A percentile compares a stretch with the other conserved stretches of the same genome.
phyloP scores from a whole-genome alignment of 23 red algal genomes.

The Pyropia yezoensis region DNA sequence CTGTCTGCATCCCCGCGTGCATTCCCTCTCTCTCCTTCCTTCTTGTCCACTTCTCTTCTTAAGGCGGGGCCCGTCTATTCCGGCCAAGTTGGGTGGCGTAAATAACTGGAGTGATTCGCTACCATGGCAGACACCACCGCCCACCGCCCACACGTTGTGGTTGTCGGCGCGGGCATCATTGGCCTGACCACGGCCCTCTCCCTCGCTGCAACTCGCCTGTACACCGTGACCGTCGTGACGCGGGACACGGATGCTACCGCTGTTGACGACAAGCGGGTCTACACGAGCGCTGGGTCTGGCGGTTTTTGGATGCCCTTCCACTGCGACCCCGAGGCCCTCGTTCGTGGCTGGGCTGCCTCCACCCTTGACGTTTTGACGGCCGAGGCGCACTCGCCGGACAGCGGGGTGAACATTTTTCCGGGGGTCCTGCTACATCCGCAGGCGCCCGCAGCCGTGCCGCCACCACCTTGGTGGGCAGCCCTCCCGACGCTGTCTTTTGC shows the following conservation, averaged over 20 bases:
- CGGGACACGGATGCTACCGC: slow-evolving; percentile 22
- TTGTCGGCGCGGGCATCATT: slow-evolving; percentile 57
- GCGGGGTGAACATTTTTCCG: background rate
- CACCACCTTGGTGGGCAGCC: too few relatives aligned
- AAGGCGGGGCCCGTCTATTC: too few relatives aligned
- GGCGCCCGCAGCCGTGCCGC: too few relatives aligned
- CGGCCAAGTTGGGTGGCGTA: too few relatives aligned
- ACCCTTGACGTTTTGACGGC: slow-evolving; percentile 19
- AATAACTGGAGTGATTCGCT: too few relatives aligned
- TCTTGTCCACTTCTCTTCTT: too few relatives aligned
- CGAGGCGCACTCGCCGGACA: background rate
- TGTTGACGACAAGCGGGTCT: slow-evolving; percentile 16
- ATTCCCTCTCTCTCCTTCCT: too few relatives aligned
- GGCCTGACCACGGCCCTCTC: slow-evolving; percentile 55
- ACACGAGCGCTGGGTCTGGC: slow-evolving; percentile 53
- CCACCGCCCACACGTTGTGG: slow-evolving; percentile 10
- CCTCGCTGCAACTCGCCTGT: background rate
- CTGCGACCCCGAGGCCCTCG: slow-evolving; percentile 37
- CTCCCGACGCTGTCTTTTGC: too few relatives aligned
- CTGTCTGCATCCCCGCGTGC: too few relatives aligned
- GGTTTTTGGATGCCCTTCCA: slow-evolving; percentile 81
- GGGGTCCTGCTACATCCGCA: too few relatives aligned
- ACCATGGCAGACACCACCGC: background rate
- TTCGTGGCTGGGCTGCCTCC: slow-evolving; percentile 43
- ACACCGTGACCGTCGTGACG: slow-evolving; percentile 28